These are phyloP conservation scores for Aeschynomene evenia DNA, from an alignment of 306 rosid species.

Conservation along the genomic window DNA sequence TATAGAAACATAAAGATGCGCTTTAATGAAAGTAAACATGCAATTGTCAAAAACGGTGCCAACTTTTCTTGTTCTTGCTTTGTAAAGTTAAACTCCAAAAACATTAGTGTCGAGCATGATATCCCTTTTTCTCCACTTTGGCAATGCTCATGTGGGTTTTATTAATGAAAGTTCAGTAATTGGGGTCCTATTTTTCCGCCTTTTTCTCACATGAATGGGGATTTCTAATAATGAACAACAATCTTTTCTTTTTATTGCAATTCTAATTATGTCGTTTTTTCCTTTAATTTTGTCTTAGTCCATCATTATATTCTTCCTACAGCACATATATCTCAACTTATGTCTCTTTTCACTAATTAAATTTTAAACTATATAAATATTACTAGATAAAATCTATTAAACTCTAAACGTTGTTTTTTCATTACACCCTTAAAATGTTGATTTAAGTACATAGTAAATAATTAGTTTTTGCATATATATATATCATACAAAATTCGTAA, in stretches of 20 bases:
- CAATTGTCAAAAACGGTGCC: slow-evolving; percentile 30
- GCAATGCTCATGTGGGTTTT: slow-evolving; percentile 30
- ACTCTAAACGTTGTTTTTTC: no score
- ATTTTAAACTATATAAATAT: no score
- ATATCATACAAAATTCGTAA: no score
- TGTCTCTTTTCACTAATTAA: no score
- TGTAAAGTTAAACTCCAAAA: slow-evolving; percentile 26
- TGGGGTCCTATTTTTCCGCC: slow-evolving; percentile 23
- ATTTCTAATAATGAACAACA: background rate
- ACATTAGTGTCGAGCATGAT: slow-evolving; percentile 25
- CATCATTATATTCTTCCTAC: background rate
- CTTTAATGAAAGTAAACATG: slow-evolving; percentile 26
- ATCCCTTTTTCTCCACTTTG: background rate
- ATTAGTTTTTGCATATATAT: no score
- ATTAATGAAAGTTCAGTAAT: slow-evolving; percentile 28
- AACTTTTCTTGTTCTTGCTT: slow-evolving; percentile 30
- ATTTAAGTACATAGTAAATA: background rate
- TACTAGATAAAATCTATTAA: no score
- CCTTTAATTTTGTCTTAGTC: background rate
- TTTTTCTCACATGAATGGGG: background rate
- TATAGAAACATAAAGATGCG: no score
- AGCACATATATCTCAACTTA: no score
- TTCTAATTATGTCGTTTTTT: background rate
- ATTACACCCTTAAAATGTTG: background rate
- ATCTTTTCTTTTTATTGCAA: background rate